These are phyloP conservation scores for Linum tenue DNA, from an alignment of 345 rosid species.

Conservation along the genomic window DNA sequence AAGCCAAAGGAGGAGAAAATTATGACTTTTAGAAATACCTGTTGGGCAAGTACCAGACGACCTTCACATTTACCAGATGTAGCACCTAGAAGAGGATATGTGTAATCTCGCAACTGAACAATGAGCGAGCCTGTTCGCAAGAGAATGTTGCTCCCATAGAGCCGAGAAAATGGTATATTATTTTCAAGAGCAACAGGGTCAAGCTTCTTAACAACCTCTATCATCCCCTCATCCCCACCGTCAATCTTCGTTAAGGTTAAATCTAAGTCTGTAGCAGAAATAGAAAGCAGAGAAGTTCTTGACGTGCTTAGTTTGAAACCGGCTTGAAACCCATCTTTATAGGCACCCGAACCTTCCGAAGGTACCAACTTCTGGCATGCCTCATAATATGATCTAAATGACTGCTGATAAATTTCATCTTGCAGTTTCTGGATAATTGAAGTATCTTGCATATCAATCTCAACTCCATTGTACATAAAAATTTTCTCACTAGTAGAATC, in stretches of 20 bases:
- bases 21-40: conserved; percentile 36
- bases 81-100: conserved; percentile 77
- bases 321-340: conserved; percentile 71
- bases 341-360: conserved; percentile 83
- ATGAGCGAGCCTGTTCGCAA: conserved; percentile 51
- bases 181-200: conserved; percentile 69
- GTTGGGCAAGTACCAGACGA: conserved; percentile 79
- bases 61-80: conserved; percentile 85
- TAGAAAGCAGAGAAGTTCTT: conserved; percentile 68
- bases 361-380: conserved; percentile 70
- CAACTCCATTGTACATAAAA: conserved; percentile 45
- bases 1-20: conserved; percentile 5
- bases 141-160: conserved; percentile 69
- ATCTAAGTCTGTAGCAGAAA: conserved; percentile 81
- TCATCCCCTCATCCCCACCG: conserved; percentile 87
- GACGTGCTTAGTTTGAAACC: conserved; percentile 73
- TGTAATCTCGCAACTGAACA: conserved; percentile 69
- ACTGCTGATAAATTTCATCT: conserved; percentile 61
- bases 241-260: conserved; percentile 61
- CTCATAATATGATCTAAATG: conserved; percentile 71
- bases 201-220: conserved; percentile 65
- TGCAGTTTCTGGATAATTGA: conserved; percentile 41
- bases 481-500: conserved; percentile 44
- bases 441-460: conserved; percentile 57
- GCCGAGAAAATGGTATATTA: conserved; percentile 81